Conservation (phyloP, 1,139 yeast genomes). For the Debaryomyces singareniensis region DNA sequence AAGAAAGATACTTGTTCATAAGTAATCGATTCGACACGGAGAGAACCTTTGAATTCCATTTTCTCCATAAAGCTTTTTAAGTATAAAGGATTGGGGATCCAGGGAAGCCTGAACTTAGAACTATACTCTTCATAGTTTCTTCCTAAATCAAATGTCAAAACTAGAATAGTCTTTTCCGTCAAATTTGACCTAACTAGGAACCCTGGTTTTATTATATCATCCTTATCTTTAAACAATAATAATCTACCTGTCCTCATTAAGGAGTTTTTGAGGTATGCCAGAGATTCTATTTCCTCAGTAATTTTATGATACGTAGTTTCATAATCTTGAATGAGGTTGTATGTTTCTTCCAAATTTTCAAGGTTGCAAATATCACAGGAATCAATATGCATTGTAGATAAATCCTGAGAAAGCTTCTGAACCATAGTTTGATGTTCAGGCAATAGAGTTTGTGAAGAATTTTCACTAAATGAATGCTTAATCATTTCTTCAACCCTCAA, state of each 20-base stretch:
- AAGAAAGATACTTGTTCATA: constrained; percentile 45
- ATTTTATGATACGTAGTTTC: constrained; percentile 38
- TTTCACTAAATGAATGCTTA: constrained; percentile 90
- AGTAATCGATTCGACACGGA: constrained; percentile 41
- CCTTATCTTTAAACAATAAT: constrained; percentile 48
- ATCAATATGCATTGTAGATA: constrained; percentile 33
- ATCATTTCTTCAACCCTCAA: constrained; percentile 95
- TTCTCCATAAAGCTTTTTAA: constrained; percentile 20
- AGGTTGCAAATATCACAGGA: constrained; percentile 32
- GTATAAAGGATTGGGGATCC: constrained; percentile 33
- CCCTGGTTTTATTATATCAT: constrained; percentile 43
- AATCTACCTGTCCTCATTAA: constrained; percentile 55
- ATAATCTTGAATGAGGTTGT: constrained; percentile 40
- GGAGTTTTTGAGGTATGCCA: constrained; percentile 37
- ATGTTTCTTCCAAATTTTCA: constrained; percentile 38
- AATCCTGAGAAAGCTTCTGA: constrained; percentile 42
- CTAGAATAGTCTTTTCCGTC: constrained; percentile 20
- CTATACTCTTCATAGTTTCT: constrained; percentile 23
- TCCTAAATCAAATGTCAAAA: constrained; percentile 44
- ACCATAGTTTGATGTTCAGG: constrained; percentile 81
- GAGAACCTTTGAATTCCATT: constrained; percentile 24
- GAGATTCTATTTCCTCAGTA: constrained; percentile 39
- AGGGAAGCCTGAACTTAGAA: constrained; percentile 40
- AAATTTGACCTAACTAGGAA: constrained; percentile 41
- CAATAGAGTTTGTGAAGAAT: constrained; percentile 73